Evolutionary conservation across 2,329 filamentous ascomycete genomes (phyloP), one percentile per base, ranked within the genome.

Genomic region (Sporothrix pallida): DNA sequence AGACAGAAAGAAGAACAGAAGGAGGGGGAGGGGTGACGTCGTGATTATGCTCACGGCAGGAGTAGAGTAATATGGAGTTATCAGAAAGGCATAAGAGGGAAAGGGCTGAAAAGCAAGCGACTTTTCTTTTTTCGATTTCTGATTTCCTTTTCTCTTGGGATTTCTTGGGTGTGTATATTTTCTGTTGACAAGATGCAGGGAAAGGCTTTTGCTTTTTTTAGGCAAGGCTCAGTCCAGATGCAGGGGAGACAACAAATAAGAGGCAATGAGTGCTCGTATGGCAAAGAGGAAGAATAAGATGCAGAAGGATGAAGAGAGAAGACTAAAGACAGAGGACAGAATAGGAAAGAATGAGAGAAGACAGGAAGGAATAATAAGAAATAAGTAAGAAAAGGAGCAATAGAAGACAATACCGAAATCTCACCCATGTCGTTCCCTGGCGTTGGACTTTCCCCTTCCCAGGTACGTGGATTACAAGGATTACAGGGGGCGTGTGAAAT

Each of bases 21-120:
- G 15, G 13, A 17, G 37, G 9, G 60, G 31, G 60, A 65, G 60
- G 12, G 62, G 42, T 67, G 62, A 48, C 62, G 62, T 48, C 23
- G 48, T 68, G 65, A 52, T 52, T 20, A 68, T 68, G 46, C 65
- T 68, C 65, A 68, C 65, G 65, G 65, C 46, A 37, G 46, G 20
- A 31, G 17, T n/a, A 60, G 20, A 48, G 62, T 8, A 67, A 48
- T 46, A 46, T 46, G 63, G 44, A 37, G 42, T 23, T 46, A 13
- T 31, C 23, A 58, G 50, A 54, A 46, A 58, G 52, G 12, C 4
- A 46, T 23, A 42, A 58, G 54, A 26, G 12, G 54, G 42, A 46
- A 23, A 20, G 58, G 42, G 71, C 42, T 56, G 52, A 68, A 52
- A n/a, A 72, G 48, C 23, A 37, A 37, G 31, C 31, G 31, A 37